Evolutionary conservation across 2,329 filamentous ascomycete species (phyloP), one percentile per base, ranked within the genome.

Genomic region (Acrocalymma vagum): DNA sequence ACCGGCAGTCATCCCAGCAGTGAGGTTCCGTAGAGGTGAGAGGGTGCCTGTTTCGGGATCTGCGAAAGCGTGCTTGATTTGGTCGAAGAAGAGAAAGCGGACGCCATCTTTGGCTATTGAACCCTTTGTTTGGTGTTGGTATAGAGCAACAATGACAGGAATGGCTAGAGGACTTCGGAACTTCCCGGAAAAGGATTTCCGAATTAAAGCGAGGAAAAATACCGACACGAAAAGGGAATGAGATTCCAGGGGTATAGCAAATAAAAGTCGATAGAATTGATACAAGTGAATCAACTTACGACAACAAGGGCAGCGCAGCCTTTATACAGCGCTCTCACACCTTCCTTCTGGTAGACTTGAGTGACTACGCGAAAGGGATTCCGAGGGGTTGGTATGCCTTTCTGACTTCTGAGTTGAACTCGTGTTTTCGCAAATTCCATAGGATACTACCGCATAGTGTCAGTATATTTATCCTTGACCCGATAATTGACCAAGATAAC

Each of bases 391-490:
- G 72, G 68, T 24, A 67, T 59, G 11, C 73, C 68, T 45, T 69
- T 70, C 40, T 76, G 67, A 26, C 69, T 64, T 20, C 72, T 71
- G n/a, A 85, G 70, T 49, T 86, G 82, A 3, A 82, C 76, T 38
- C 81, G 72, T 0, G 84, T 86, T 65, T 87, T 87, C 38, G 83
- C 82, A 53, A 85, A 87, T 58, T 87, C 84, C 53, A 86, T 81
- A 0, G 84, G 84, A 62, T 86, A 86, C 64, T 69, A 39, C 11
- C 4, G n/a, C 3, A 6, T 21, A 3, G 6, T 5, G 24, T 54
- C 21, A 57, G 53, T 42, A 39, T 10, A 3, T 21, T 24, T 14
- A 24, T 29, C 23, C 4, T n/a, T 5, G 30, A 50, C 29, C 32
- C 29, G 43, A 45, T 30, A 29, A 17, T 3, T 14, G 17, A 18